Evolutionary conservation across 177 flowering plant genomes (phyloP).

Genomic region (Vitis hybrid): DNA sequence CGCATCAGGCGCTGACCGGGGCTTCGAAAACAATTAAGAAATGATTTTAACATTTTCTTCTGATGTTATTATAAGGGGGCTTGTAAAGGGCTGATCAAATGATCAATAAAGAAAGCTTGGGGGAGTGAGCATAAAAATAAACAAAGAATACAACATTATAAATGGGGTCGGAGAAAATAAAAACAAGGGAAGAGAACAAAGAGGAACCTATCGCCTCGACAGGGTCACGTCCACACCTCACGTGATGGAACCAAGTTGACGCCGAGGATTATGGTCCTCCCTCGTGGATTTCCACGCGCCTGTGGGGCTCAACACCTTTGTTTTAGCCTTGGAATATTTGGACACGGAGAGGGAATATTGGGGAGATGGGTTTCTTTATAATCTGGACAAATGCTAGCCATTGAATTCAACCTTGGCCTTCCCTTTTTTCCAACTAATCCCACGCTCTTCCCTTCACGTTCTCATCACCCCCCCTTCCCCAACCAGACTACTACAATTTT

Average conservation of each 20-base stretch:
- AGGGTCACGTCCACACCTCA: slow-evolving; percentile 41
- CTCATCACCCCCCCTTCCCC: too few species aligned
- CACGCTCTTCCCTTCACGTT: not conserved
- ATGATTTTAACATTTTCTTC: slow-evolving; percentile 24
- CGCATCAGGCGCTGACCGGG: slow-evolving; percentile 95
- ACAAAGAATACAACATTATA: not conserved
- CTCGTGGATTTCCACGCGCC: slow-evolving; percentile 24
- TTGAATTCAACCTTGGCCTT: slow-evolving; percentile 20
- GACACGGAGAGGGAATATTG: slow-evolving; percentile 87
- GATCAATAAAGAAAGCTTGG: not conserved
- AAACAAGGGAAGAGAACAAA: slow-evolving; percentile 31
- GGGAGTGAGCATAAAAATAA: slow-evolving; percentile 1
- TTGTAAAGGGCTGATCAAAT: too few species aligned
- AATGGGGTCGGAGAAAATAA: not conserved
- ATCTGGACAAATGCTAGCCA: slow-evolving; percentile 45
- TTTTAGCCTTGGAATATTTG: slow-evolving; percentile 34
- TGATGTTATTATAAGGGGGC: slow-evolving; percentile 11
- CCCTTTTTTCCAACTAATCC: not conserved
- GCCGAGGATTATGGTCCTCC: slow-evolving; percentile 43
- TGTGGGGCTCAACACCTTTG: slow-evolving; percentile 29
- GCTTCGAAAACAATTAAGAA: slow-evolving; percentile 42
- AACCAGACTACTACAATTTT: too few species aligned
- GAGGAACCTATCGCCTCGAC: slow-evolving; percentile 25
- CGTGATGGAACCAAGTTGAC: slow-evolving; percentile 53
- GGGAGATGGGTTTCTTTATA: slow-evolving; percentile 12